A percentile compares a stretch with the other conserved stretches of the same genome.
These are phyloP conservation scores for Asterella californica DNA, from an alignment of 225 moss, liverwort and hornwort genomes.

Conservation along the genomic window DNA sequence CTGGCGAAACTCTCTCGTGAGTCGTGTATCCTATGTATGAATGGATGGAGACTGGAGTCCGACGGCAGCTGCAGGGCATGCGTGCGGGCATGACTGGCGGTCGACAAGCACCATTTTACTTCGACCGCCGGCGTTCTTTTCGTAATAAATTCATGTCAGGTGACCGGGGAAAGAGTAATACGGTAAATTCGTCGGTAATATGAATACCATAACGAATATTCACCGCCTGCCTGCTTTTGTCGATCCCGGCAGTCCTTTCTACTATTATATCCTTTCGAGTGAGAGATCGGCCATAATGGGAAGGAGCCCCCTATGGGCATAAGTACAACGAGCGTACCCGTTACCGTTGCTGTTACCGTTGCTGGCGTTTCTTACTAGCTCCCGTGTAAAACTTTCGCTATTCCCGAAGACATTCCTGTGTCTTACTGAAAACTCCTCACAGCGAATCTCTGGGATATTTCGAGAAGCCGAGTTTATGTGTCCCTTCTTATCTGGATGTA, in stretches of 20 bases:
- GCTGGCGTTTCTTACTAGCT: not conserved
- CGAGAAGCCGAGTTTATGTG: not conserved
- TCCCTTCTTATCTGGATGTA: not conserved
- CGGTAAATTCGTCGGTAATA: no score
- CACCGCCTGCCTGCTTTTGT: no score
- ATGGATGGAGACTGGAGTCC: not conserved
- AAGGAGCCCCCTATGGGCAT: not conserved
- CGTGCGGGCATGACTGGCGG: not conserved
- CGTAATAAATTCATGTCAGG: no score
- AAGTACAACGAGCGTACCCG: not conserved
- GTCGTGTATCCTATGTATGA: not conserved
- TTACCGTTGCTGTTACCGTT: conserved; percentile 2
- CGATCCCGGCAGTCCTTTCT: no score
- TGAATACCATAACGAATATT: no score
- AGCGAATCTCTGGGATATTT: not conserved
- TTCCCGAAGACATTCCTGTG: conserved; percentile 8
- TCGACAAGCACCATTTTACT: no score
- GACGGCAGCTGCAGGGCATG: not conserved
- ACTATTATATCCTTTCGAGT: no score
- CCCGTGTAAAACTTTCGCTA: not conserved
- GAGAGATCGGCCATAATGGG: not conserved
- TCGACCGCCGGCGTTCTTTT: no score
- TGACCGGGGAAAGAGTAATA: no score
- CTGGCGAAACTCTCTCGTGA: not conserved
- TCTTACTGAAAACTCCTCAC: not conserved